These are phyloP conservation scores for Talaromyces atroroseus DNA, from an alignment of 2,329 filamentous ascomycete genomes.

Conservation along the genomic window DNA sequence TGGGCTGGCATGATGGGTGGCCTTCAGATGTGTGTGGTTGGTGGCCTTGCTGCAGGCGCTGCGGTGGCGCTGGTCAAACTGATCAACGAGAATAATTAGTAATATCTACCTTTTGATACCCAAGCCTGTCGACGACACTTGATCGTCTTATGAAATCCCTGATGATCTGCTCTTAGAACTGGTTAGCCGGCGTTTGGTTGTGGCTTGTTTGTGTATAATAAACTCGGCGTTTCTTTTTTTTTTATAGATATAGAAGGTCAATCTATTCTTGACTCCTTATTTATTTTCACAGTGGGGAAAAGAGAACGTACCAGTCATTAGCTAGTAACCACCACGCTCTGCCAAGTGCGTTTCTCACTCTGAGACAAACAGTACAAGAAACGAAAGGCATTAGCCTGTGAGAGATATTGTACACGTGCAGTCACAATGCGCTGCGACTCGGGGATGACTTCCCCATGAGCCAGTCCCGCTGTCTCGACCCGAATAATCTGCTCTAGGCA, in stretches of 20 bases:
- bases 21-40: constrained; percentile 60
- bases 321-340: background rate
- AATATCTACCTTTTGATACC: background rate
- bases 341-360: background rate
- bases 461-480: constrained; percentile 11
- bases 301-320: background rate
- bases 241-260: background rate
- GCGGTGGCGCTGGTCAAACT: constrained; percentile 58
- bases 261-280: background rate
- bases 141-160: background rate
- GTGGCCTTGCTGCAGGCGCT: constrained; percentile 60
- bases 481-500: constrained; percentile 8
- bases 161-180: background rate
- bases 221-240: too few relatives aligned
- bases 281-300: background rate
- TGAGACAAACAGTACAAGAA: constrained; percentile 5
- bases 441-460: constrained; percentile 6
- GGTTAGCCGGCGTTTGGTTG: background rate
- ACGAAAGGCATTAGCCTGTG: background rate
- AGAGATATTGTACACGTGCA: constrained; percentile 10
- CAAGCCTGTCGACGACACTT: too few relatives aligned
- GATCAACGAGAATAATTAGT: constrained; percentile 39
- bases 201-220: background rate
- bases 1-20: constrained; percentile 54
- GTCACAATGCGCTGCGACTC: constrained; percentile 10